These are phyloP conservation scores for Aspergillus felis DNA, from an alignment of 2,329 filamentous ascomycete species.

Conservation along the genomic window DNA sequence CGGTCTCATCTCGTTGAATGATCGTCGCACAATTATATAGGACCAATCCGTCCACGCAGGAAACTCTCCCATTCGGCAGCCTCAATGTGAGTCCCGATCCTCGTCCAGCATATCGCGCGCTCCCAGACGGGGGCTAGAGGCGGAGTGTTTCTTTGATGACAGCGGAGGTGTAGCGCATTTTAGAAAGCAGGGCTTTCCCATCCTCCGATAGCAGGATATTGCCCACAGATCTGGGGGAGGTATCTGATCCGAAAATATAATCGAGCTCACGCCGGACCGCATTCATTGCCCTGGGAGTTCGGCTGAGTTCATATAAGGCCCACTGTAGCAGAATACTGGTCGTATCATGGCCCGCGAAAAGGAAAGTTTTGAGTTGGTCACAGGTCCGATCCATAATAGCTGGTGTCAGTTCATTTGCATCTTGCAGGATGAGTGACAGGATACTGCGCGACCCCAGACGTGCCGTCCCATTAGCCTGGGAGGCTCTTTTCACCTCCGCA, in stretches of 20 bases:
- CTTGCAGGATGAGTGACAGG: slow-evolving; percentile 11
- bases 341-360: slow-evolving; percentile 25
- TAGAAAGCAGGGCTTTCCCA: too few species aligned
- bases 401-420: not conserved
- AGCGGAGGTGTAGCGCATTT: too few species aligned
- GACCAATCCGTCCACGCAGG: slow-evolving; percentile 25
- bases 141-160: too few species aligned
- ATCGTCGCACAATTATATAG: slow-evolving; percentile 10
- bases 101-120: too few species aligned
- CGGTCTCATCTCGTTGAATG: slow-evolving; percentile 16
- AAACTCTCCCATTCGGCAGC: slow-evolving; percentile 18
- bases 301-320: slow-evolving; percentile 19
- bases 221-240: too few species aligned
- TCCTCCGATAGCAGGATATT: too few species aligned
- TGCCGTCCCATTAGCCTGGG: too few species aligned
- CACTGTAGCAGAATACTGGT: slow-evolving; percentile 17
- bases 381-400: slow-evolving; percentile 10
- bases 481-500: too few species aligned
- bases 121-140: too few species aligned
- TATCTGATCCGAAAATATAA: too few species aligned
- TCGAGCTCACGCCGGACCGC: slow-evolving; percentile 44
- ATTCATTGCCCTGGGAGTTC: slow-evolving; percentile 22
- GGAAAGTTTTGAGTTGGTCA: slow-evolving; percentile 20
- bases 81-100: too few species aligned
- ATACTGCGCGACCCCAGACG: too few species aligned